Evolutionary conservation across 768 basidiomycete species (phyloP).

Genomic region (Leccinum obscurum): DNA sequence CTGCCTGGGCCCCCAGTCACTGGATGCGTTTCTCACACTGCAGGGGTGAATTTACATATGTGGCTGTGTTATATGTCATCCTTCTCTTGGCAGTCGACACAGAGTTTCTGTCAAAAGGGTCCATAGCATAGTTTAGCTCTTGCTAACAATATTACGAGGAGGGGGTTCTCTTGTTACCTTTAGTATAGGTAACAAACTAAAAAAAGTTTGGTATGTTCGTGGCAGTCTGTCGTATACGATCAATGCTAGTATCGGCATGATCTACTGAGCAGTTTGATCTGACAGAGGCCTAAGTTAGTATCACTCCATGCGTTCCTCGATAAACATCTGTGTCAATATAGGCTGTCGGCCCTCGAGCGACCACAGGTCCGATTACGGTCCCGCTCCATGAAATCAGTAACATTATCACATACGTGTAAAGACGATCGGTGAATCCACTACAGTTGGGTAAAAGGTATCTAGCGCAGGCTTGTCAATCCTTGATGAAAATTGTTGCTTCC

Average conservation of each 20-base stretch:
- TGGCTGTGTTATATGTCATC: neutral
- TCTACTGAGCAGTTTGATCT: too few relatives aligned
- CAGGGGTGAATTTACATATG: neutral
- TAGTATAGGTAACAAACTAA: too few relatives aligned
- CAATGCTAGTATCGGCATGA: too few relatives aligned
- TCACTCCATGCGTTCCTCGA: neutral
- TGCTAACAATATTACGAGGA: too few relatives aligned
- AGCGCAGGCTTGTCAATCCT: neutral
- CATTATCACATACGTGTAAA: neutral
- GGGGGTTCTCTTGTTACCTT: too few relatives aligned
- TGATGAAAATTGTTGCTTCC: neutral
- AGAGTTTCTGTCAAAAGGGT: too few relatives aligned
- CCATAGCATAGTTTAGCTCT: too few relatives aligned
- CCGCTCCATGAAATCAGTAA: neutral
- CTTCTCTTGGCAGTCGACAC: too few relatives aligned
- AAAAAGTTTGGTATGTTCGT: too few relatives aligned
- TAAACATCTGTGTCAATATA: neutral
- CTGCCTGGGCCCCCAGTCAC: too few relatives aligned
- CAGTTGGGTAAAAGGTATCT: slow-evolving; percentile 21
- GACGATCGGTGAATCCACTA: neutral
- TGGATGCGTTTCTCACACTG: neutral
- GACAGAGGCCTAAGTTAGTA: too few relatives aligned
- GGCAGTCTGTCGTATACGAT: too few relatives aligned
- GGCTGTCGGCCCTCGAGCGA: neutral
- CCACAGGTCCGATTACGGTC: neutral